These are phyloP conservation scores for Metschnikowia continentalis DNA, from an alignment of 805 yeast species.

Conservation along the genomic window DNA sequence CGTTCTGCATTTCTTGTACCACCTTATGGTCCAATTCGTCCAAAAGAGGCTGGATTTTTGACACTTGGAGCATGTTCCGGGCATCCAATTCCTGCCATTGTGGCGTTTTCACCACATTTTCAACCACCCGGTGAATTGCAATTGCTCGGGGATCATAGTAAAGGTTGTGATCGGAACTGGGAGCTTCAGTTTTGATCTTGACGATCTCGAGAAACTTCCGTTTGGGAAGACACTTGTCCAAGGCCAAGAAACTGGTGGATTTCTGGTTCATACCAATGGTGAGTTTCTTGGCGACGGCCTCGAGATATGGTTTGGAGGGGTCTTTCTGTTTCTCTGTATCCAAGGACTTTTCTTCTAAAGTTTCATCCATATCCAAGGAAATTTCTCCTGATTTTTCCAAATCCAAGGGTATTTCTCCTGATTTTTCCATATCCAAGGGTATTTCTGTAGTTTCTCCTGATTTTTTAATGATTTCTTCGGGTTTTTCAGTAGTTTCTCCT, in stretches of 20 bases:
- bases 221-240: slow-evolving; percentile 78
- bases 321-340: not conserved
- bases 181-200: slow-evolving; percentile 27
- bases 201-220: slow-evolving; percentile 55
- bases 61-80: slow-evolving; percentile 13
- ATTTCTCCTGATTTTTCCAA: slow-evolving; percentile 10
- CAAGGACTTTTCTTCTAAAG: not conserved
- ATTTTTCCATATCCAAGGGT: not conserved
- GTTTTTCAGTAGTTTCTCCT: not conserved
- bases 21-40: slow-evolving; percentile 21
- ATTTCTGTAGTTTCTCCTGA: not conserved
- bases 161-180: slow-evolving; percentile 10
- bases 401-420: slow-evolving; percentile 17
- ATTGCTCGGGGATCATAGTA: slow-evolving; percentile 31
- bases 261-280: slow-evolving; percentile 20
- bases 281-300: not conserved
- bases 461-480: no score
- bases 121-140: slow-evolving; percentile 35
- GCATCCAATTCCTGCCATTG: slow-evolving; percentile 15
- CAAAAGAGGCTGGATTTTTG: slow-evolving; percentile 13
- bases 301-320: not conserved
- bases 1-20: slow-evolving; percentile 14
- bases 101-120: slow-evolving; percentile 18
- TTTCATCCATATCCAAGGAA: not conserved
- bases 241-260: slow-evolving; percentile 61